These are phyloP conservation scores for Francoa sonchifolia DNA, from an alignment of 441 rosid genomes.

Conservation along the genomic window DNA sequence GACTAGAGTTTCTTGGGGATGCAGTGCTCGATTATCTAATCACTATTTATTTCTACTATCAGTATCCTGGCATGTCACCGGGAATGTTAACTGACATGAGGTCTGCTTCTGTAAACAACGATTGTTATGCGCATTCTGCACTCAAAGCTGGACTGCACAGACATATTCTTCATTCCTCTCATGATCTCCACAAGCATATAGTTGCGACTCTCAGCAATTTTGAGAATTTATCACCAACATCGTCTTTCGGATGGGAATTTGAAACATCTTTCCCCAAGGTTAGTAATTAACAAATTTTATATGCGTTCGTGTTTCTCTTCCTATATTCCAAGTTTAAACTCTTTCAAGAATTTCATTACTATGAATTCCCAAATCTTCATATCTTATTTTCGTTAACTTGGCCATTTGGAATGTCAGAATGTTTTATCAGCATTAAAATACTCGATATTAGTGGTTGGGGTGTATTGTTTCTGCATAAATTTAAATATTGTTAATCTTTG, in stretches of 20 bases:
- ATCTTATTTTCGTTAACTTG: no score
- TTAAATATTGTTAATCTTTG: no score
- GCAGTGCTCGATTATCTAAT: slow-evolving; percentile 70
- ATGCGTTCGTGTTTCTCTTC: background rate
- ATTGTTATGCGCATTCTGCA: slow-evolving; percentile 57
- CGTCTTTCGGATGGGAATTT: slow-evolving; percentile 72
- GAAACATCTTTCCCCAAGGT: slow-evolving; percentile 77
- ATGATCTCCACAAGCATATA: slow-evolving; percentile 48
- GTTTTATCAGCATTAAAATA: no score
- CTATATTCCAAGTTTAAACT: no score
- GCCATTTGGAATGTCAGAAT: no score
- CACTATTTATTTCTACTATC: slow-evolving; percentile 38
- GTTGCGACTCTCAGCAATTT: slow-evolving; percentile 18
- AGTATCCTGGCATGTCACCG: slow-evolving; percentile 55
- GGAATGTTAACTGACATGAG: slow-evolving; percentile 76
- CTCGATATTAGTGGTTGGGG: no score
- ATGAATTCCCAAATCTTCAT: no score
- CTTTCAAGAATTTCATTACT: no score
- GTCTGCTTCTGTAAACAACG: slow-evolving; percentile 88
- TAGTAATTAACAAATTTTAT: slow-evolving; percentile 8
- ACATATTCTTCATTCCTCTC: slow-evolving; percentile 61
- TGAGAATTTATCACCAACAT: slow-evolving; percentile 17
- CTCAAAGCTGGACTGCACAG: slow-evolving; percentile 48
- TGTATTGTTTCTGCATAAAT: no score
- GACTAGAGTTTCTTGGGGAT: slow-evolving; percentile 92